phyloP scores from a whole-genome alignment of 2,329 filamentous ascomycete species.

The Cladophialophora bantiana region DNA sequence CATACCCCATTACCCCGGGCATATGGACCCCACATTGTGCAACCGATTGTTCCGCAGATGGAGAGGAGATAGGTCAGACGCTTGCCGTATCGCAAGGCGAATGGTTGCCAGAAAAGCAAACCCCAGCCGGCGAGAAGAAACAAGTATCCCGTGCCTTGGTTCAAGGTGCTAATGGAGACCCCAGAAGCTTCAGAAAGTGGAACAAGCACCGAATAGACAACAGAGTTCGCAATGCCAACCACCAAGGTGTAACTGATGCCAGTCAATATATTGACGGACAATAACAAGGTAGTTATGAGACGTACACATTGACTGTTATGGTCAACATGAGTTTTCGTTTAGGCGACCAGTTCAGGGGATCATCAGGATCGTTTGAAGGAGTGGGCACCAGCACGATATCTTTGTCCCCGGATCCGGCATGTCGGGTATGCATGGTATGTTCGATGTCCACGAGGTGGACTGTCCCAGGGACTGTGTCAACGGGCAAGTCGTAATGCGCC shows the following conservation, averaged over 20 bases:
- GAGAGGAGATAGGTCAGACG: slow-evolving; percentile 41
- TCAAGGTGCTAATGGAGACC: slow-evolving; percentile 53
- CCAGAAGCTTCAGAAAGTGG: slow-evolving; percentile 53
- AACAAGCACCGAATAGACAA: slow-evolving; percentile 47
- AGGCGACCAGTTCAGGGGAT: slow-evolving; percentile 50
- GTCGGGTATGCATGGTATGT: slow-evolving; percentile 41
- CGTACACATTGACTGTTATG: slow-evolving; percentile 47
- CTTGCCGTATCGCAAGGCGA: slow-evolving; percentile 55
- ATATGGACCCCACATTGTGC: slow-evolving; percentile 43
- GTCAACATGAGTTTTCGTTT: slow-evolving; percentile 46
- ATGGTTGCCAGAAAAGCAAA: slow-evolving; percentile 54
- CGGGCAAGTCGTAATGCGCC: slow-evolving; percentile 28
- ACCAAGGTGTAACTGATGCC: slow-evolving; percentile 46
- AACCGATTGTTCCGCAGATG: slow-evolving; percentile 42
- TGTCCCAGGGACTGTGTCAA: slow-evolving; percentile 46
- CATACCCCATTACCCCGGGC: slow-evolving; percentile 55
- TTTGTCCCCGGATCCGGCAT: slow-evolving; percentile 40
- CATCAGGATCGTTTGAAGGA: slow-evolving; percentile 50
- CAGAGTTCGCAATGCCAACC: slow-evolving; percentile 45
- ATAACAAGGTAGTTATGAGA: slow-evolving; percentile 14
- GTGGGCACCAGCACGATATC: slow-evolving; percentile 47
- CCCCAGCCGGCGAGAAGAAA: slow-evolving; percentile 50
- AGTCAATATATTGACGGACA: slow-evolving; percentile 24
- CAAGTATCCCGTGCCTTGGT: slow-evolving; percentile 58
- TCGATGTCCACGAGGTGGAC: slow-evolving; percentile 48